Evolutionary conservation across 345 rosid species (phyloP).

Genomic region (Chamaenerion angustifolium): DNA sequence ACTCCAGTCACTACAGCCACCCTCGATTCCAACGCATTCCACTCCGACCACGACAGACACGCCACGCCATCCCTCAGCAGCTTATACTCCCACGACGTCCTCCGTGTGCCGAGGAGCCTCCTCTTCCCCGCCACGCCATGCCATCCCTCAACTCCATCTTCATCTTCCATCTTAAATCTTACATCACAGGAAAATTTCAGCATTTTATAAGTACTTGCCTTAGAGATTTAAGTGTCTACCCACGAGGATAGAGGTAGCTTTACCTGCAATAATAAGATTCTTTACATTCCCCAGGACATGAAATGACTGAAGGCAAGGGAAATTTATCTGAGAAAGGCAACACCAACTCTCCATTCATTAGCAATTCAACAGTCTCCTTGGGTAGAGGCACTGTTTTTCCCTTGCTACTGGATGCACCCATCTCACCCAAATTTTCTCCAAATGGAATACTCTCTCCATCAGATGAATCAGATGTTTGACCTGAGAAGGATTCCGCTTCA

Average conservation of each 20-base stretch:
- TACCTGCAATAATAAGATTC: slow-evolving; percentile 86
- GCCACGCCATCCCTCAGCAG: too few relatives aligned
- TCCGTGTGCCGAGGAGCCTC: too few relatives aligned
- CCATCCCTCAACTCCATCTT: too few relatives aligned
- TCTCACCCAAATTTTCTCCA: slow-evolving; percentile 10
- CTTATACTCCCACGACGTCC: too few relatives aligned
- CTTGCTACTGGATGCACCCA: slow-evolving; percentile 37
- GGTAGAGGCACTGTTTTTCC: slow-evolving; percentile 25
- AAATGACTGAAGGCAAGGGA: slow-evolving; percentile 36
- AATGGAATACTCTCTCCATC: slow-evolving; percentile 15
- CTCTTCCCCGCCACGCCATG: too few relatives aligned
- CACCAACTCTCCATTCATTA: slow-evolving; percentile 43
- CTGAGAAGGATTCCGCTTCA: slow-evolving; percentile 7
- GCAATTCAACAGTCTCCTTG: slow-evolving; percentile 28
- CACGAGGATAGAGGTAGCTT: neutral
- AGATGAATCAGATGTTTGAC: slow-evolving; percentile 6
- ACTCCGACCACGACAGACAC: too few relatives aligned
- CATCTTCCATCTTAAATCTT: too few relatives aligned
- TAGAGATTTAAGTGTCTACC: too few relatives aligned
- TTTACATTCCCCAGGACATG: slow-evolving; percentile 60
- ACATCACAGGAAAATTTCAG: too few relatives aligned
- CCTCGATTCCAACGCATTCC: too few relatives aligned
- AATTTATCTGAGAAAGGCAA: slow-evolving; percentile 50
- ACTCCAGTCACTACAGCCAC: too few relatives aligned
- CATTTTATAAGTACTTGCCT: too few relatives aligned